These are phyloP conservation scores for Galerina marginata DNA, from an alignment of 768 basidiomycete genomes.

Conservation along the genomic window DNA sequence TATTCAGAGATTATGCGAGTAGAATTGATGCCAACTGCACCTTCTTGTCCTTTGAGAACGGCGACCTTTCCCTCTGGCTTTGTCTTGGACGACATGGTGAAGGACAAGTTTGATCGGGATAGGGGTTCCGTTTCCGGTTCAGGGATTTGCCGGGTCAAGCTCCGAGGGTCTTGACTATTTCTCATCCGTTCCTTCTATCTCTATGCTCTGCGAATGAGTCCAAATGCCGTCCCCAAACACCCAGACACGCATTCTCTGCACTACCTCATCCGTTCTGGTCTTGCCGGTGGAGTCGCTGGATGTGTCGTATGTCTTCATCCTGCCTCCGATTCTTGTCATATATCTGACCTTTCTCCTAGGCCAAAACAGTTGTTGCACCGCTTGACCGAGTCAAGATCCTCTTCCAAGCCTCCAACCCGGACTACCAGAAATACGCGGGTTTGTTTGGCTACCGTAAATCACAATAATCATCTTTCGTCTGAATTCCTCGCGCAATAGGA, in stretches of 20 bases:
- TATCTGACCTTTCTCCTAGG: constrained; percentile 51
- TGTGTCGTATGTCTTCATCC: constrained; percentile 73
- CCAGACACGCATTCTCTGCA: constrained; percentile 61
- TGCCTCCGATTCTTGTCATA: constrained; percentile 9
- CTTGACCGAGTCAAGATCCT: constrained; percentile 98
- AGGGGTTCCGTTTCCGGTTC: constrained; percentile 3
- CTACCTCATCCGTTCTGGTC: constrained; percentile 77
- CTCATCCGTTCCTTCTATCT: constrained; percentile 21
- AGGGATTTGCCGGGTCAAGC: constrained; percentile 14
- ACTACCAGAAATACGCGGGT: constrained; percentile 95
- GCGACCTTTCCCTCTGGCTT: constrained; percentile 60
- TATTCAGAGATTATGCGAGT: background rate
- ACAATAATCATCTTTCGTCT: background rate
- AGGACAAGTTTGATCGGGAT: constrained; percentile 12
- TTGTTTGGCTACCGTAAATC: constrained; percentile 23
- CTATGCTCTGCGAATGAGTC: constrained; percentile 62
- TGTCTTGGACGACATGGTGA: constrained; percentile 52
- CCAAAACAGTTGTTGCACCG: constrained; percentile 94
- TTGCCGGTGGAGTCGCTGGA: constrained; percentile 94
- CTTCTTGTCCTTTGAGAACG: constrained; percentile 79
- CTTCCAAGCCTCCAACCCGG: constrained; percentile 95
- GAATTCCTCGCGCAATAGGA: constrained; percentile 49
- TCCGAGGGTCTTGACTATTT: background rate
- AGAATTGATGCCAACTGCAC: constrained; percentile 31
- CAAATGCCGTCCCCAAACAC: constrained; percentile 52